Conservation (phyloP, 768 basidiomycete genomes). For the Daedaleopsis nitida region DNA sequence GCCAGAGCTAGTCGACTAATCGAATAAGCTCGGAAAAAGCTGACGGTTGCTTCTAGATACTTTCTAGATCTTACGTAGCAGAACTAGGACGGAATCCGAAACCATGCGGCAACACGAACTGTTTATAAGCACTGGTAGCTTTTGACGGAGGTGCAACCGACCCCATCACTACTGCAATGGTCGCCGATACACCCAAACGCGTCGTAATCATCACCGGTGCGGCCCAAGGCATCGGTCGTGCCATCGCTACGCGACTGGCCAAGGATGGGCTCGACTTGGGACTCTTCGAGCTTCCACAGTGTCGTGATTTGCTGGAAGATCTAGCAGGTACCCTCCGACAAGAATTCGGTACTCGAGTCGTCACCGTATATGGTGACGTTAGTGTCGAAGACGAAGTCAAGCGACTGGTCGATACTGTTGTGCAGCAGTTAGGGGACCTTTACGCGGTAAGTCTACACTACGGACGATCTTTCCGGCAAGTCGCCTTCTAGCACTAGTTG, state of each 20-base stretch:
- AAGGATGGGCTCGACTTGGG: slow-evolving; percentile 28
- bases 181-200: not conserved
- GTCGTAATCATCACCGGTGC: slow-evolving; percentile 35
- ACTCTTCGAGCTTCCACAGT: slow-evolving; percentile 24
- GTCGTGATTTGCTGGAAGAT: slow-evolving; percentile 12
- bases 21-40: too few relatives aligned
- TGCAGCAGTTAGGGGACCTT: slow-evolving; percentile 41
- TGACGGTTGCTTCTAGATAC: too few relatives aligned
- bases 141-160: too few relatives aligned
- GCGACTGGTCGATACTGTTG: slow-evolving; percentile 36
- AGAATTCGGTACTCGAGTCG: slow-evolving; percentile 23
- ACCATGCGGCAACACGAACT: too few relatives aligned
- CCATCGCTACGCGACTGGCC: slow-evolving; percentile 29
- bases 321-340: slow-evolving; percentile 23
- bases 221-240: slow-evolving; percentile 33
- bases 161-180: too few relatives aligned
- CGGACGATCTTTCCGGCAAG: not conserved
- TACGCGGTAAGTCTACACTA: slow-evolving; percentile 44
- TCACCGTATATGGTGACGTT: slow-evolving; percentile 42
- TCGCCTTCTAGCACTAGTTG: too few relatives aligned
- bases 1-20: too few relatives aligned
- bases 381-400: slow-evolving; percentile 42
- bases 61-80: too few relatives aligned
- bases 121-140: too few relatives aligned
- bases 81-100: too few relatives aligned